phyloP scores from a whole-genome alignment of 2,329 filamentous ascomycete genomes.

The Biscogniauxia marginata region DNA sequence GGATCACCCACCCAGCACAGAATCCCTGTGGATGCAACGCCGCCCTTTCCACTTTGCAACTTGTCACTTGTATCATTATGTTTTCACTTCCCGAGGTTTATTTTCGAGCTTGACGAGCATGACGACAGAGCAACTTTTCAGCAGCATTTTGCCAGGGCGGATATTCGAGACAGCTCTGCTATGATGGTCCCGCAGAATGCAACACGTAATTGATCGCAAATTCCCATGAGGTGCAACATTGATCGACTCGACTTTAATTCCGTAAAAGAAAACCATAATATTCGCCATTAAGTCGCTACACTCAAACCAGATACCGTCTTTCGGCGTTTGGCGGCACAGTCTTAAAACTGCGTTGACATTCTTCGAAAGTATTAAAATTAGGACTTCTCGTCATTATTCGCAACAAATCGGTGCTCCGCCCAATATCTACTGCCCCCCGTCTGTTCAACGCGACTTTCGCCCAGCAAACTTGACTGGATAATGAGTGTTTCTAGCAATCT shows the following conservation, averaged over 20 bases:
- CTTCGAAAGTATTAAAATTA: background rate
- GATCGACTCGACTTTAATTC: conserved; percentile 34
- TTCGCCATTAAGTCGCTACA: conserved; percentile 30
- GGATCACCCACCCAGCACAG: conserved; percentile 24
- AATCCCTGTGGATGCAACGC: conserved; percentile 31
- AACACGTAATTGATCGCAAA: conserved; percentile 40
- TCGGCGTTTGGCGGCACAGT: conserved; percentile 20
- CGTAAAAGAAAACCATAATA: conserved; percentile 31
- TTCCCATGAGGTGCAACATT: conserved; percentile 37
- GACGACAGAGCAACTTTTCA: conserved; percentile 35
- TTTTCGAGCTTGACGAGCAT: conserved; percentile 36
- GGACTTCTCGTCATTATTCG: background rate
- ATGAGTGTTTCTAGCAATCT: background rate
- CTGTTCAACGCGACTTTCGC: background rate
- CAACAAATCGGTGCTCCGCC: background rate
- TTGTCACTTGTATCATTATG: conserved; percentile 38
- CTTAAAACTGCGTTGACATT: conserved; percentile 4
- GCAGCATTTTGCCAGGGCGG: conserved; percentile 32
- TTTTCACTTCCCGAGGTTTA: conserved; percentile 32
- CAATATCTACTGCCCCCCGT: background rate
- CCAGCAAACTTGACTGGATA: background rate
- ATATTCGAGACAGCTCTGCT: conserved; percentile 35
- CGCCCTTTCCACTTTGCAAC: conserved; percentile 28
- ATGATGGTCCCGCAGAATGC: conserved; percentile 35
- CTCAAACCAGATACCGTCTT: conserved; percentile 16